phyloP scores from a whole-genome alignment of 1,284 basidiomycete genomes.

The Vanrija sp. region DNA sequence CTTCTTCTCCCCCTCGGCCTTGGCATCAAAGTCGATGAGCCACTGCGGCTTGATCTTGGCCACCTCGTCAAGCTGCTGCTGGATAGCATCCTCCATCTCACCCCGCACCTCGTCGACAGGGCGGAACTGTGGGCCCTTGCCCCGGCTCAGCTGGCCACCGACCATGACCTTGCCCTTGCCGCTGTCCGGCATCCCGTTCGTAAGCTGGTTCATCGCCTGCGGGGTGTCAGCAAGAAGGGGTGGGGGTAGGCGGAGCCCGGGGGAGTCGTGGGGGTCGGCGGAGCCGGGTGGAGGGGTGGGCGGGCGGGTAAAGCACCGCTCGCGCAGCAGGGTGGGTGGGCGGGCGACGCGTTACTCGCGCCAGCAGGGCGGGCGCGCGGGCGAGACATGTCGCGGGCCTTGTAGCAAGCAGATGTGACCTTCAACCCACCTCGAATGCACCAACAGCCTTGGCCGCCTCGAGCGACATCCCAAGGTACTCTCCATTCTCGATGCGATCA shows the following conservation, averaged over 20 bases:
- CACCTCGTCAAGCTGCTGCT: slow-evolving; percentile 26
- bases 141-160: neutral
- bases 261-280: no score
- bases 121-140: neutral
- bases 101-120: slow-evolving; percentile 25
- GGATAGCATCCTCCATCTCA: slow-evolving; percentile 25
- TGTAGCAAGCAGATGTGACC: no score
- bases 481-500: slow-evolving; percentile 35
- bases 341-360: neutral
- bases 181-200: slow-evolving; percentile 7
- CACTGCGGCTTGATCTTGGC: slow-evolving; percentile 37
- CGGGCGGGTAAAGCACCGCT: no score
- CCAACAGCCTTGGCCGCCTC: slow-evolving; percentile 22
- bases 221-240: neutral
- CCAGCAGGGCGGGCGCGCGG: no score
- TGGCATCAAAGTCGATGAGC: slow-evolving; percentile 26
- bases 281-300: no score
- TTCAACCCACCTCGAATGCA: slow-evolving; percentile 9
- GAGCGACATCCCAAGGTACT: slow-evolving; percentile 27
- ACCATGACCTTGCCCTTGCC: slow-evolving; percentile 22
- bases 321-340: no score
- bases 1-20: slow-evolving; percentile 1
- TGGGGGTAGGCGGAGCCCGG: no score
- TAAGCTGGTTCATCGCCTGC: slow-evolving; percentile 24
- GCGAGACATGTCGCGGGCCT: neutral